phyloP scores from a whole-genome alignment of 129 eudicot species.

The Pulicaria dysenterica region DNA sequence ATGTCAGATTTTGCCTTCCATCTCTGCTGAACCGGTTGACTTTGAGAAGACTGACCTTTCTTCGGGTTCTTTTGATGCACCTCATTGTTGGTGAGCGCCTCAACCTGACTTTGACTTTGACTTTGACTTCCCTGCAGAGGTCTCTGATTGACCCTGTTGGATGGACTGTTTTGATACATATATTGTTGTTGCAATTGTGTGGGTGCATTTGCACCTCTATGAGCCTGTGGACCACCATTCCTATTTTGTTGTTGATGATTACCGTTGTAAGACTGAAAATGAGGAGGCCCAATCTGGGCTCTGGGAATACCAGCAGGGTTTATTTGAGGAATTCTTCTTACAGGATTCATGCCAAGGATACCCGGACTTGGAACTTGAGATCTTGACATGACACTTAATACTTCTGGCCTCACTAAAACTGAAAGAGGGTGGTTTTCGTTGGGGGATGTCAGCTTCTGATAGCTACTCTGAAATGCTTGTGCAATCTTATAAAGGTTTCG shows the following conservation, averaged over 20 bases:
- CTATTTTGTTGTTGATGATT: constrained; percentile 13
- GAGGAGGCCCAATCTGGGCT: constrained; percentile 23
- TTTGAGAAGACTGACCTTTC: constrained; percentile 41
- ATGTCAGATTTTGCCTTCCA: constrained; percentile 60
- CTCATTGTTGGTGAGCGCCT: constrained; percentile 15
- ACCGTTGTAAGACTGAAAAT: constrained; percentile 15
- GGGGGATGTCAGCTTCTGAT: constrained; percentile 39
- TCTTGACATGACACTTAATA: constrained; percentile 40
- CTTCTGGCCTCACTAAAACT: constrained; percentile 54
- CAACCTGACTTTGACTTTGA: constrained; percentile 25
- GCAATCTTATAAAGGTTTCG: constrained; percentile 54
- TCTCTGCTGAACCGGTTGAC: constrained; percentile 41
- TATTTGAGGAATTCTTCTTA: constrained; percentile 31
- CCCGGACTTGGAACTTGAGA: constrained; percentile 31
- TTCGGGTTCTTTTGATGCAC: constrained; percentile 5
- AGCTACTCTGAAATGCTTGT: constrained; percentile 50
- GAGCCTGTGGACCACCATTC: constrained; percentile 31
- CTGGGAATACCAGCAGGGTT: constrained; percentile 24
- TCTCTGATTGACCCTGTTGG: constrained; percentile 29
- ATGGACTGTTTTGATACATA: constrained; percentile 38
- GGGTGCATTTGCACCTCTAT: constrained; percentile 30
- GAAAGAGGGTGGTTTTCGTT: constrained; percentile 37
- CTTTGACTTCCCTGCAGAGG: constrained; percentile 28
- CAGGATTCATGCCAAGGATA: constrained; percentile 18
- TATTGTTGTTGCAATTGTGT: constrained; percentile 30